phyloP scores from a whole-genome alignment of 495 filamentous ascomycete species.

The Aspergillus cristatus region DNA sequence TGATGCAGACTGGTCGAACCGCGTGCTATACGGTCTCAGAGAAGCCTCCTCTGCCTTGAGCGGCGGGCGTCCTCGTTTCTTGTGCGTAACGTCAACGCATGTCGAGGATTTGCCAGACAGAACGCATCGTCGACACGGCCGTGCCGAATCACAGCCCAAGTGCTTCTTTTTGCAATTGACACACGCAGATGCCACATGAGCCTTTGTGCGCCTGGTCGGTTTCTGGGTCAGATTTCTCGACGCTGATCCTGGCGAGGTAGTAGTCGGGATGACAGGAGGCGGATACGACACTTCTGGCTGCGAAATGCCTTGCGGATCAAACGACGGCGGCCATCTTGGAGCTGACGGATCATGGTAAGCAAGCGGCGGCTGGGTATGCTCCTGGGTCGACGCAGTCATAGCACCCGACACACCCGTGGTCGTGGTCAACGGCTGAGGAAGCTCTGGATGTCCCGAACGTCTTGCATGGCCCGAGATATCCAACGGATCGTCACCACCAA shows the following conservation, averaged over 20 bases:
- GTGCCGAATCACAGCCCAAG: constrained; percentile 63
- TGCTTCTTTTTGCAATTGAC: constrained; percentile 97
- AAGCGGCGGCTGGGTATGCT: constrained; percentile 9
- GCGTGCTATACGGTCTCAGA: constrained; percentile 26
- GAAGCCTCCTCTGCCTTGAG: constrained; percentile 69
- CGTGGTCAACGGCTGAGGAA: constrained; percentile 28
- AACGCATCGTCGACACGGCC: constrained; percentile 55
- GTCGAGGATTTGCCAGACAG: constrained; percentile 61
- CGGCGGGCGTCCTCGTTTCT: constrained; percentile 87
- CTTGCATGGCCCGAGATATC: constrained; percentile 48
- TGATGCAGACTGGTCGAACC: constrained; percentile 17
- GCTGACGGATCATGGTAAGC: constrained; percentile 14
- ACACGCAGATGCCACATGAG: constrained; percentile 93
- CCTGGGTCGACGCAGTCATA: constrained; percentile 10
- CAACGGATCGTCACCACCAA: constrained; percentile 50
- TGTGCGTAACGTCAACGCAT: constrained; percentile 94
- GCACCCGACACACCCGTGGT: constrained; percentile 19
- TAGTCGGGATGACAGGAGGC: constrained; percentile 16
- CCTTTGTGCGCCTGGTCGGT: constrained; percentile 77
- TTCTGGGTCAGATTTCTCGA: constrained; percentile 40
- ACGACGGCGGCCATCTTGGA: constrained; percentile 25
- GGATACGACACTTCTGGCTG: constrained; percentile 22
- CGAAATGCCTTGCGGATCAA: constrained; percentile 13
- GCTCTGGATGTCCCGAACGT: constrained; percentile 38
- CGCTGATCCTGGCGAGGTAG: constrained; percentile 11